Conservation (phyloP, 2,329 filamentous ascomycete genomes). For the Diaporthe vaccinii region DNA sequence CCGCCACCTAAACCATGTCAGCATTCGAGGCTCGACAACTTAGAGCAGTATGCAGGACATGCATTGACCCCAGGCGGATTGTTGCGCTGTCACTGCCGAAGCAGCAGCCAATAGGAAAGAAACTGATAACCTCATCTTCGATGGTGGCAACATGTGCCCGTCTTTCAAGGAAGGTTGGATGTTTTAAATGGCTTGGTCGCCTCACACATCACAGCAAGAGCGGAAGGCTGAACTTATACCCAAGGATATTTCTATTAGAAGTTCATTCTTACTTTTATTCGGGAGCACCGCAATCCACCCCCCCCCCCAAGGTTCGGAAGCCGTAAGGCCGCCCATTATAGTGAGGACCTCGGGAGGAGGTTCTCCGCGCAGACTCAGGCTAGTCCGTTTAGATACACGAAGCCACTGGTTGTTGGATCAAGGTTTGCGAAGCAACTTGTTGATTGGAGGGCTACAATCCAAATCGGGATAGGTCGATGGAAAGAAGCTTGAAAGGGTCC, state of each 20-base stretch:
- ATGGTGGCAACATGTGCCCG: background rate
- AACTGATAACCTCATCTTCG: background rate
- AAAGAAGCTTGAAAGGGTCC: background rate
- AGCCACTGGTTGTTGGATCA: background rate
- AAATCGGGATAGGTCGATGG: background rate
- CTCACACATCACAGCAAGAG: background rate
- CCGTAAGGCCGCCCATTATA: constrained; percentile 4
- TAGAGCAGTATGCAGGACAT: background rate
- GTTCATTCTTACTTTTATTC: no score
- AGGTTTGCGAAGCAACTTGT: background rate
- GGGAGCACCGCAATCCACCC: background rate
- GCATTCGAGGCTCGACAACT: background rate
- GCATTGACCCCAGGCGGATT: constrained; percentile 9
- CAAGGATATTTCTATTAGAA: no score
- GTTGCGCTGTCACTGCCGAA: background rate
- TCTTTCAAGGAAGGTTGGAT: background rate
- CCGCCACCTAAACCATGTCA: background rate
- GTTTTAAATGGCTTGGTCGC: no score
- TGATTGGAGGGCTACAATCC: background rate
- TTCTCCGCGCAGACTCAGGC: constrained; percentile 1
- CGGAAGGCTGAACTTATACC: background rate
- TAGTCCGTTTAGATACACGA: constrained; percentile 5
- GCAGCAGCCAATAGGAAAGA: background rate
- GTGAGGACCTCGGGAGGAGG: constrained; percentile 12
- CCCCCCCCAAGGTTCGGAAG: background rate